Evolutionary conservation across 495 filamentous ascomycete genomes (phyloP).

Genomic region (Delitschia confertaspora): DNA sequence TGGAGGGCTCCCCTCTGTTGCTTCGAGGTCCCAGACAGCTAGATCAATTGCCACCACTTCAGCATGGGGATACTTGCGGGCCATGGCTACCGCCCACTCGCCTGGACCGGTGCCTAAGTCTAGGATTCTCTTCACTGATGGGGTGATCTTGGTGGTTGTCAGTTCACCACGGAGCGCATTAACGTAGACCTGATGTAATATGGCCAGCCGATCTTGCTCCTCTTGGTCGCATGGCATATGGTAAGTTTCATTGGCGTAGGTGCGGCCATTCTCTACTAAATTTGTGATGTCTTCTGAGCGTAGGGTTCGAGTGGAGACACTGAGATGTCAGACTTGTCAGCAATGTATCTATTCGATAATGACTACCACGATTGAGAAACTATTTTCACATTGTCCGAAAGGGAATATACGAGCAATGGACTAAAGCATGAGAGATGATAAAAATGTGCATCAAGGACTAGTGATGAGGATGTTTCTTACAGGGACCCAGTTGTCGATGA

Average conservation of each 20-base stretch:
- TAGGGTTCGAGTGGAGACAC: conserved; percentile 19
- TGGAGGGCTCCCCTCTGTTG: conserved; percentile 12
- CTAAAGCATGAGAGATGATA: no score
- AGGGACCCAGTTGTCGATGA: conserved; percentile 21
- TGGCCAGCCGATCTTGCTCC: conserved; percentile 62
- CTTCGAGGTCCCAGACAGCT: conserved; percentile 26
- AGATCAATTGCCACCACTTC: conserved; percentile 32
- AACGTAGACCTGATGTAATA: conserved; percentile 39
- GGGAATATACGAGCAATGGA: no score
- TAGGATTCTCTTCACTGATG: conserved; percentile 22
- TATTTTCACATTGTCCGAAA: no score
- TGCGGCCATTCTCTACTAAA: conserved; percentile 54
- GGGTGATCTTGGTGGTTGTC: conserved; percentile 24
- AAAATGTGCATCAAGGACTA: no score
- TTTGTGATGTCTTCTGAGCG: conserved; percentile 22
- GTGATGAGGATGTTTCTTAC: conserved; percentile 17
- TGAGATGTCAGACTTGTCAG: conserved; percentile 5
- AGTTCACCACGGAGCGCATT: conserved; percentile 25
- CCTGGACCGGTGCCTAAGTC: conserved; percentile 33
- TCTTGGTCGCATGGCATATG: conserved; percentile 69
- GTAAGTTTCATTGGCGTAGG: conserved; percentile 58
- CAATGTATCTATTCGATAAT: no score
- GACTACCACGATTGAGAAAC: no score
- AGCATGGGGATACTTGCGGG: conserved; percentile 28
- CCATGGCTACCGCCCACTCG: conserved; percentile 33